Evolutionary conservation across 2,329 filamentous ascomycete genomes (phyloP).

Genomic region (Hymenoscyphus infarciens): DNA sequence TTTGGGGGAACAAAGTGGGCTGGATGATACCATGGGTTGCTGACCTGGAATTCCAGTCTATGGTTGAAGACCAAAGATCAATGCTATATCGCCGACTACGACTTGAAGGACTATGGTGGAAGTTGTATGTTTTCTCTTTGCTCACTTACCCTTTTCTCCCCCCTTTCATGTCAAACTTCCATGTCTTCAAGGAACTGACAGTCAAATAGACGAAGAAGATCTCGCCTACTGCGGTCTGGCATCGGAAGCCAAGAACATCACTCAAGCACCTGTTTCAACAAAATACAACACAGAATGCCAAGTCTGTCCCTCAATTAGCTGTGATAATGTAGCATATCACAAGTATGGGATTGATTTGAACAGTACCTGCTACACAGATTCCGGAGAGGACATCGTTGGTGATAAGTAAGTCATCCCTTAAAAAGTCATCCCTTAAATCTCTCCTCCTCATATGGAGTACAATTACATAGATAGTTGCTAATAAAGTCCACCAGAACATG

Average conservation of each 20-base stretch:
- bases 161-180: too few relatives aligned
- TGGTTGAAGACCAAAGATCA: slow-evolving; percentile 25
- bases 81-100: slow-evolving; percentile 26
- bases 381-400: slow-evolving; percentile 15
- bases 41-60: slow-evolving; percentile 11
- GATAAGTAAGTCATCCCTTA: background rate
- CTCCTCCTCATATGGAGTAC: background rate
- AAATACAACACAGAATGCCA: slow-evolving; percentile 24
- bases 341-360: slow-evolving; percentile 18
- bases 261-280: slow-evolving; percentile 15
- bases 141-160: background rate
- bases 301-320: slow-evolving; percentile 22
- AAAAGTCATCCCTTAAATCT: background rate
- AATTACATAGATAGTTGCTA: background rate
- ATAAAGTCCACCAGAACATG: slow-evolving; percentile 16
- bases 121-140: slow-evolving; percentile 17
- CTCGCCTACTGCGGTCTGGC: slow-evolving; percentile 21
- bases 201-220: slow-evolving; percentile 15
- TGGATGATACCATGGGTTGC: too few relatives aligned
- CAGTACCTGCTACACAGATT: slow-evolving; percentile 22
- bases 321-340: slow-evolving; percentile 18
- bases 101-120: slow-evolving; percentile 19
- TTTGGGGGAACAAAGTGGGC: background rate
- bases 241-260: slow-evolving; percentile 17
- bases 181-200: too few relatives aligned